Percentiles rank a stretch among this genome's conserved stretches.
Conservation (phyloP, 163 green algal genomes). For the Coccomyxa subellipsoidea region DNA sequence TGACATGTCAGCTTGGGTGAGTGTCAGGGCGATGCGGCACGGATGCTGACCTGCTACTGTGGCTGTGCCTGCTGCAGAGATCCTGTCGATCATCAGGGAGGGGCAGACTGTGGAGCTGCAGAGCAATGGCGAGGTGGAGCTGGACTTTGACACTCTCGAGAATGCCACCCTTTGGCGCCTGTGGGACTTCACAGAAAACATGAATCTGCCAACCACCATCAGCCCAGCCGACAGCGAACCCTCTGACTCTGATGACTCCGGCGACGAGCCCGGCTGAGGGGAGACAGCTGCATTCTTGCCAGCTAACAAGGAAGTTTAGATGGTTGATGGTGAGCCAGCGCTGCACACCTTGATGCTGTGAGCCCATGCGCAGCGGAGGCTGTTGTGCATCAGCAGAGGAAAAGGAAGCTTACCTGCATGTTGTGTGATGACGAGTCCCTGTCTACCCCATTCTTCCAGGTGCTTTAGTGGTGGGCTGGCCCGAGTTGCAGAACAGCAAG, state of each 20-base stretch:
- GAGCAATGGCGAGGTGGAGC: conserved; percentile 27
- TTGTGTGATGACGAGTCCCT: no score
- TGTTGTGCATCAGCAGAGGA: no score
- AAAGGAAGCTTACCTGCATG: no score
- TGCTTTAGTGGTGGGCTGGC: no score
- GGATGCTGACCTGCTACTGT: not conserved
- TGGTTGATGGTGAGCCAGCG: no score
- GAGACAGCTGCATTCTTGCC: not conserved
- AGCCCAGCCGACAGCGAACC: not conserved
- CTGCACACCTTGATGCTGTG: no score
- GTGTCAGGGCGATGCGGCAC: not conserved
- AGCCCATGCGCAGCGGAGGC: not conserved
- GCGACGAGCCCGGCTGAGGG: not conserved
- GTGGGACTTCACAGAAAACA: conserved; percentile 14
- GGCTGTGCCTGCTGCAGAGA: not conserved
- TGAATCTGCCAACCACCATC: not conserved
- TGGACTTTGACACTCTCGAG: conserved; percentile 35
- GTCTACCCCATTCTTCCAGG: no score
- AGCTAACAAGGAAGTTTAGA: no score
- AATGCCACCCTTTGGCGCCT: conserved; percentile 27
- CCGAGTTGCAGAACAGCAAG: no score
- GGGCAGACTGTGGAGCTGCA: not conserved
- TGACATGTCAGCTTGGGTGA: no score
- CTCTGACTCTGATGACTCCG: not conserved
- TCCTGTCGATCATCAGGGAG: conserved; percentile 3